These are phyloP conservation scores for Suillus discolor DNA, from an alignment of 768 basidiomycete genomes.

Conservation along the genomic window DNA sequence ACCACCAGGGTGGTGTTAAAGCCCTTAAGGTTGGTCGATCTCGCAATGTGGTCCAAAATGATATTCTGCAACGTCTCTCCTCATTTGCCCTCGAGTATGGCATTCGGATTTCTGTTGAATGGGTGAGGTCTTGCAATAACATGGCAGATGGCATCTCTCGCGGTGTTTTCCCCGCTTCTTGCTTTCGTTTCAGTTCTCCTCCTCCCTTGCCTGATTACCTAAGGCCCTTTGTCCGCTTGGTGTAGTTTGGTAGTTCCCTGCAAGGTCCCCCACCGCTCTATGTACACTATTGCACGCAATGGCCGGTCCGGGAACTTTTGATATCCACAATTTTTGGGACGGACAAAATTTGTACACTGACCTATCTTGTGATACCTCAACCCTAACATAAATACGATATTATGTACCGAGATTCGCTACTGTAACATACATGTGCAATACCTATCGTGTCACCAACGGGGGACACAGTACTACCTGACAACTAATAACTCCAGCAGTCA, in stretches of 20 bases:
- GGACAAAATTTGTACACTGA: not conserved
- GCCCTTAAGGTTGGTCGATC: conserved; percentile 7
- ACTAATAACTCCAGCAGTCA: too few relatives aligned
- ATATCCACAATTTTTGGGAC: not conserved
- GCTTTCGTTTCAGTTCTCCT: conserved; percentile 14
- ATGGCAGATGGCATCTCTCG: conserved; percentile 42
- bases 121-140: conserved; percentile 28
- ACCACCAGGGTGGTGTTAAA: conserved; percentile 43
- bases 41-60: conserved; percentile 1
- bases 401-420: not conserved
- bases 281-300: not conserved
- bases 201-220: conserved; percentile 13
- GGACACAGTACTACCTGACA: not conserved
- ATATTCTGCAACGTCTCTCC: conserved; percentile 4
- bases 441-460: not conserved
- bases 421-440: not conserved
- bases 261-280: not conserved
- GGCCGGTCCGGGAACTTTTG: not conserved
- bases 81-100: conserved; percentile 1
- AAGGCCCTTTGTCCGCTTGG: not conserved
- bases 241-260: not conserved
- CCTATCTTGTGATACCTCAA: not conserved
- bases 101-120: conserved; percentile 3
- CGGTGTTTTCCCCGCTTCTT: conserved; percentile 26
- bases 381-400: not conserved